Percentiles rank a stretch among this genome's conserved stretches.
Conservation (phyloP, 2,329 filamentous ascomycete genomes). For the Herpotrichia juniperi region DNA sequence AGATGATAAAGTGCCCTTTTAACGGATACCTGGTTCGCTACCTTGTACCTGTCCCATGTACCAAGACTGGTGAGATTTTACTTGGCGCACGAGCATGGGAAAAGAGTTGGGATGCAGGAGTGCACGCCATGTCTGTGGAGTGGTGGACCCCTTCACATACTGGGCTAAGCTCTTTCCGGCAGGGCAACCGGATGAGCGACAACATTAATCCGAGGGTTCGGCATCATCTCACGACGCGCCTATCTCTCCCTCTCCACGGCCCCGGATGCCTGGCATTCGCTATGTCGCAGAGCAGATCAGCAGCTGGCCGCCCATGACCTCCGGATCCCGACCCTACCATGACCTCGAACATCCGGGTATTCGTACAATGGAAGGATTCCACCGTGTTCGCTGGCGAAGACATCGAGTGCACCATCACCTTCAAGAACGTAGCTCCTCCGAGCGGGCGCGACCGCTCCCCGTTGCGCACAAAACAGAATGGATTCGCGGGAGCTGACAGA, state of each 20-base stretch:
- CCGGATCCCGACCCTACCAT: slow-evolving; percentile 25
- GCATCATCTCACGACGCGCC: neutral
- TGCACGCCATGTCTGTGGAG: no score
- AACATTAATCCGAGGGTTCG: neutral
- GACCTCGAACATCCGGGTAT: slow-evolving; percentile 81
- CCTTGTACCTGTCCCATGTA: no score
- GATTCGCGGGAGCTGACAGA: slow-evolving; percentile 43
- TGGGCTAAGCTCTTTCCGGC: no score
- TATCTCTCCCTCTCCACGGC: neutral
- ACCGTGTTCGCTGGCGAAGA: slow-evolving; percentile 97
- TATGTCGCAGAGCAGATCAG: slow-evolving; percentile 9
- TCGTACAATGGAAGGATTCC: slow-evolving; percentile 91
- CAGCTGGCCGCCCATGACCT: slow-evolving; percentile 35
- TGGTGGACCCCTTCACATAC: no score
- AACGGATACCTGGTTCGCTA: no score
- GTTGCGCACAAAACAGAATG: slow-evolving; percentile 39
- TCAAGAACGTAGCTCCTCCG: slow-evolving; percentile 79
- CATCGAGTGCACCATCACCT: slow-evolving; percentile 93
- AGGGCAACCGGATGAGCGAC: no score
- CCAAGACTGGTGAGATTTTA: no score
- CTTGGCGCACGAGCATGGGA: no score
- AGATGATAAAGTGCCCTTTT: no score
- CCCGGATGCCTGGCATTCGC: slow-evolving; percentile 5
- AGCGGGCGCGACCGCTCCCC: slow-evolving; percentile 39
- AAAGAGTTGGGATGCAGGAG: no score